phyloP scores from a whole-genome alignment of 441 rosid species.

The Cnidoscolus chayamansa region DNA sequence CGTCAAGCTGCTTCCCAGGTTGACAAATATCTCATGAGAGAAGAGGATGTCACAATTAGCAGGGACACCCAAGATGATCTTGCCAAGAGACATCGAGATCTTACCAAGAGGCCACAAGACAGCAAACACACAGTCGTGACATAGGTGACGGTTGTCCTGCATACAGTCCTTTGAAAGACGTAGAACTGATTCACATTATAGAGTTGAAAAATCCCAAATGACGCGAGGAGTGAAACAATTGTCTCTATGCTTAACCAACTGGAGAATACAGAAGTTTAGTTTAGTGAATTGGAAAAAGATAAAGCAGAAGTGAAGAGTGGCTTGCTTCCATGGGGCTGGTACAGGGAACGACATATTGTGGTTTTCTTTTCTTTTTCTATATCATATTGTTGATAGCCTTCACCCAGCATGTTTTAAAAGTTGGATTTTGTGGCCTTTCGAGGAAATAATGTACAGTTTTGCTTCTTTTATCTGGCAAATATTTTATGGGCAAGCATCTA shows the following conservation, averaged over 20 bases:
- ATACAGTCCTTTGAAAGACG: not conserved
- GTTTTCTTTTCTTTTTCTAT: not conserved
- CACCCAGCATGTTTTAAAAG: slow-evolving; percentile 1
- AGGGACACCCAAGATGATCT: slow-evolving; percentile 26
- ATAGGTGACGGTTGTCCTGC: slow-evolving; percentile 21
- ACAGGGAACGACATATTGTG: slow-evolving; percentile 9
- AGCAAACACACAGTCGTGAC: slow-evolving; percentile 43
- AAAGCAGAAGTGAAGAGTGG: not conserved
- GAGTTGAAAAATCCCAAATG: slow-evolving; percentile 5
- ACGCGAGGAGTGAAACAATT: not conserved
- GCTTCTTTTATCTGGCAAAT: slow-evolving; percentile 1
- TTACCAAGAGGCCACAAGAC: slow-evolving; percentile 38
- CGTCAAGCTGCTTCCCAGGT: slow-evolving; percentile 97
- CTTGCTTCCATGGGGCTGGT: not conserved
- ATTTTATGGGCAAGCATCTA: not conserved
- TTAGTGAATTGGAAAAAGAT: not conserved
- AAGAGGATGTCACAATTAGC: slow-evolving; percentile 23
- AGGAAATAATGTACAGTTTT: slow-evolving; percentile 48
- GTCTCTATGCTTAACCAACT: not conserved
- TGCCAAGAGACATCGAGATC: slow-evolving; percentile 27
- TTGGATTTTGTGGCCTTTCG: slow-evolving; percentile 10
- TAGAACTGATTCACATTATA: slow-evolving; percentile 14
- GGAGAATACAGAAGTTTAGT: not conserved
- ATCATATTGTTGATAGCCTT: slow-evolving; percentile 24
- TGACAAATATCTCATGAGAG: slow-evolving; percentile 52